Conservation (phyloP, 352 stramenopile species). For the Globisporangium carolinianum region DNA sequence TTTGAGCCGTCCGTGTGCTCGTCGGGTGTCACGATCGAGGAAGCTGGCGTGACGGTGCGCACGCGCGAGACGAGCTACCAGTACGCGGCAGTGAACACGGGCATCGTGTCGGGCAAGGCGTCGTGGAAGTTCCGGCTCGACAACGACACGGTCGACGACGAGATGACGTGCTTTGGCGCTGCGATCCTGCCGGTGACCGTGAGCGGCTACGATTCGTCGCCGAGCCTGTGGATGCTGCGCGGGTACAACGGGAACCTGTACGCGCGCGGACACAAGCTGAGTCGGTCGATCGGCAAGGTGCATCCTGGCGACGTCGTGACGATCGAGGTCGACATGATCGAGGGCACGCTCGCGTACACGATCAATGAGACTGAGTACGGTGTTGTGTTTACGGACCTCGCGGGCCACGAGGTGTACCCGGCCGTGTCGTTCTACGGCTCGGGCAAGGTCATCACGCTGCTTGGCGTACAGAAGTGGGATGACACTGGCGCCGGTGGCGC, state of each 20-base stretch:
- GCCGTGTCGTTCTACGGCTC: constrained; percentile 88
- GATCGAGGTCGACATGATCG: constrained; percentile 85
- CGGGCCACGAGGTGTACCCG: constrained; percentile 77
- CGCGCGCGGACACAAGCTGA: constrained; percentile 83
- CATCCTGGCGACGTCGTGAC: constrained; percentile 85
- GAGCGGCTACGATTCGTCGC: constrained; percentile 87
- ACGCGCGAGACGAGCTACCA: constrained; percentile 86
- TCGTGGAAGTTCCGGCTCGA: constrained; percentile 86
- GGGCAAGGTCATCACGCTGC: constrained; percentile 78
- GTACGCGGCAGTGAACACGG: constrained; percentile 78
- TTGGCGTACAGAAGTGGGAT: constrained; percentile 78
- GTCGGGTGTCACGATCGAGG: constrained; percentile 68
- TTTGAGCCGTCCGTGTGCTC: constrained; percentile 81
- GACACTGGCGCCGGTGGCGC: constrained; percentile 24
- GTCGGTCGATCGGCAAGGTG: constrained; percentile 79
- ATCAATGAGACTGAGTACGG: constrained; percentile 89
- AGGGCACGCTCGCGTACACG: constrained; percentile 82
- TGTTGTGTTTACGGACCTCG: constrained; percentile 78
- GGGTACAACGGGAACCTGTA: constrained; percentile 91
- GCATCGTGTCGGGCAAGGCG: constrained; percentile 69
- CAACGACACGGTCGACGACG: constrained; percentile 86
- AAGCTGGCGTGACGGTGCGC: constrained; percentile 61
- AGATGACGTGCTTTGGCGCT: constrained; percentile 90
- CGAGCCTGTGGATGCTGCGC: constrained; percentile 88
- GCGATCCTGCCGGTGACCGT: constrained; percentile 84